A percentile compares a stretch with the other conserved stretches of the same genome.
Evolutionary conservation across 345 rosid genomes (phyloP).

Genomic region (Mercurialis annua): DNA sequence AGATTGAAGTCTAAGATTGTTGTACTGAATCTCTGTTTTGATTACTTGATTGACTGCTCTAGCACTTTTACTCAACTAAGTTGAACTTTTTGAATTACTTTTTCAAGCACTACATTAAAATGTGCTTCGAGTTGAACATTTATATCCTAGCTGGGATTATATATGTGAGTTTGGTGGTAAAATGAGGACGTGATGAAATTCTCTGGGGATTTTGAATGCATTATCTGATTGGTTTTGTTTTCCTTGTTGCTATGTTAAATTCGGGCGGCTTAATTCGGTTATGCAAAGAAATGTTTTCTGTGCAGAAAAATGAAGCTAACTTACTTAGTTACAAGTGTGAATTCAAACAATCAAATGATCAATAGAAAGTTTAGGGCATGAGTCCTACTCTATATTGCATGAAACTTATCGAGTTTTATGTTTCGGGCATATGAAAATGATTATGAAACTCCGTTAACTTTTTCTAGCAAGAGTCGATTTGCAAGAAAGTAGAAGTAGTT

Average conservation of each 20-base stretch:
- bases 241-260: neutral
- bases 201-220: too few species aligned
- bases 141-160: too few species aligned
- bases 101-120: neutral
- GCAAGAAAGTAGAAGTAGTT: neutral
- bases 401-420: neutral
- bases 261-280: neutral
- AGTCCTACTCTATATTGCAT: neutral
- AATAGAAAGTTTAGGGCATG: too few species aligned
- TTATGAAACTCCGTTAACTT: neutral
- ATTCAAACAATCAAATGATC: too few species aligned
- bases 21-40: too few species aligned
- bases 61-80: neutral
- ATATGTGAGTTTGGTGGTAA: too few species aligned
- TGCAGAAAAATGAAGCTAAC: neutral
- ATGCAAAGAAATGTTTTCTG: neutral
- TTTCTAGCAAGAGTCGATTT: neutral
- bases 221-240: too few species aligned
- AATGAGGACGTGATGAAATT: too few species aligned
- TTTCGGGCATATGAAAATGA: neutral
- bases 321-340: too few species aligned
- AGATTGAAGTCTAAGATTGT: too few species aligned
- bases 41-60: neutral
- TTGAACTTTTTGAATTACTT: neutral
- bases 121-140: neutral